Base-by-base conservation (phyloP, 148 eudicot species). In the Cornus suecica region DNA sequence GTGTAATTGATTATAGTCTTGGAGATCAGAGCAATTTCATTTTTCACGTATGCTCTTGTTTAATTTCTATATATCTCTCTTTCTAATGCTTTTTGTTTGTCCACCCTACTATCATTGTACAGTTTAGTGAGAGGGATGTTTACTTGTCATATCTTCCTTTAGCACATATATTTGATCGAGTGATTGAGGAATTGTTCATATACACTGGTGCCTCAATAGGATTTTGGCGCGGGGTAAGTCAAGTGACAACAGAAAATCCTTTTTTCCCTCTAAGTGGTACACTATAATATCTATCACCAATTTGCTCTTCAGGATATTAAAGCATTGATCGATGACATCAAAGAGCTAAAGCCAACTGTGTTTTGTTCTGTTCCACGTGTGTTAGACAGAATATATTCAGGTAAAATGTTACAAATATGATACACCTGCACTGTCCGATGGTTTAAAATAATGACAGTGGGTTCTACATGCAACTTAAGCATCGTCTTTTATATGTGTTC, bases 311-410 rank as follows among this genome's bases (percentile, higher is more conserved):
- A 96, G 99, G 98, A 96, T 88, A 85, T 87, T 29, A 96, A 93
- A 76, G 72, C 87, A 72, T 80, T 96, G 77, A 74, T 88, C 31
- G 95, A 93, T 34, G 99, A 96, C 82, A 86, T 96, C 71, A 87
- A 68, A 77, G 92, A 85, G 74, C 83, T 96, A 78, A 96, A 86
- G 71, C 99, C 99, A 62, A 91, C 97, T 68, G 68, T 88, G 24
- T 77, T 96, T 28, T 96, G 99, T 77, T 88, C 98, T 67, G 99
- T 96, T 82, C 99, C 99, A 0, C 94, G 99, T 24, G 98, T 96
- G 13, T 72, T 96, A 70, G 99, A 96, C 56, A 83, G 95, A 66
- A 91, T 96, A 23, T 96, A 93, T 82, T 79, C 98, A 85, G 99
- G 99, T 90, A 79, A 66, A 37, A 48, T 13, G 29, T 28, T 37